phyloP scores from a whole-genome alignment of 495 filamentous ascomycete species.

The Staphylotrichum longicolle region DNA sequence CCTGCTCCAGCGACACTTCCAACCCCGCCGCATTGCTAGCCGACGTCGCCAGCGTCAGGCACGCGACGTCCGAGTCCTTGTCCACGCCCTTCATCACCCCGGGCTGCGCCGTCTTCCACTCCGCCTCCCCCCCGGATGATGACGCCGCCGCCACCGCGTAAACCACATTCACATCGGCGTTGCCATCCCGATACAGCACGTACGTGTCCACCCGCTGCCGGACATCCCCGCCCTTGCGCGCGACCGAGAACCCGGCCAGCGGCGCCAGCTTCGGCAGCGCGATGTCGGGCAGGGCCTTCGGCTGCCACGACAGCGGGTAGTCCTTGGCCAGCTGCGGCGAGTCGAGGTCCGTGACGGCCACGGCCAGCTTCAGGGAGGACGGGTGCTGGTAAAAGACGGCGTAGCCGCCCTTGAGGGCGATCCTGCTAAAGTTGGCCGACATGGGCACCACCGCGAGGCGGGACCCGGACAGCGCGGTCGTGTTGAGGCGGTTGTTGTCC shows the following conservation, averaged over 20 bases:
- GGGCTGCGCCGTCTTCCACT: conserved; percentile 21
- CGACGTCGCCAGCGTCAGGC: conserved; percentile 23
- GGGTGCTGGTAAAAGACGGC: conserved; percentile 24
- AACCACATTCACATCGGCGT: conserved; percentile 19
- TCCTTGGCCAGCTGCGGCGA: not conserved
- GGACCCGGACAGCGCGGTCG: conserved; percentile 1
- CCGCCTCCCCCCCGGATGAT: no score
- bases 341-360: conserved; percentile 12
- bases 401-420: conserved; percentile 23
- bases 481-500: conserved; percentile 11
- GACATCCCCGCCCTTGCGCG: conserved; percentile 5
- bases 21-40: not conserved
- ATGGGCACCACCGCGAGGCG: conserved; percentile 23
- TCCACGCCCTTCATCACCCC: conserved; percentile 17
- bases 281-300: not conserved
- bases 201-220: conserved; percentile 21
- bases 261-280: conserved; percentile 8
- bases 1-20: conserved; percentile 6
- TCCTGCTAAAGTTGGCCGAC: conserved; percentile 14
- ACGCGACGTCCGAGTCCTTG: conserved; percentile 21
- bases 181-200: conserved; percentile 19
- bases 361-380: conserved; percentile 4
- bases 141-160: conserved; percentile 6
- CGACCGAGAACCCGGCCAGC: conserved; percentile 24
- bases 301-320: conserved; percentile 19